Evolutionary conservation across 352 stramenopile genomes (phyloP).

Genomic region (Thraustotheca clavata): DNA sequence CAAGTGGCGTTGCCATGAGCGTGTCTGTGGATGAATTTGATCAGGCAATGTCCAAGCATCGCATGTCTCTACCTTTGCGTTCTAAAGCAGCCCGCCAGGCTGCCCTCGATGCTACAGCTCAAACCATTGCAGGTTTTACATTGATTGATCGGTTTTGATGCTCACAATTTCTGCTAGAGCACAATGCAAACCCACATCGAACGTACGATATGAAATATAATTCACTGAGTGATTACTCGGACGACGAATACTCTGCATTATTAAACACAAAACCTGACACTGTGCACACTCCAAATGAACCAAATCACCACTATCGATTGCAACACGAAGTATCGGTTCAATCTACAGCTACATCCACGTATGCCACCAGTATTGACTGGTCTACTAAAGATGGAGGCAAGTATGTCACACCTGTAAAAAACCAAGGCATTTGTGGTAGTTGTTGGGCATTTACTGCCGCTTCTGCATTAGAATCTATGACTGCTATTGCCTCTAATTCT

Average conservation of each 20-base stretch:
- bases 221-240: slow-evolving; percentile 14
- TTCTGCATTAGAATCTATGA: slow-evolving; percentile 59
- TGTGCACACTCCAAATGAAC: background rate
- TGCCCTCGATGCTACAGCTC: background rate
- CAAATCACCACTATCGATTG: background rate
- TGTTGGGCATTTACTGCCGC: slow-evolving; percentile 91
- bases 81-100: background rate
- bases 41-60: background rate
- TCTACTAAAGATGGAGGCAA: slow-evolving; percentile 55
- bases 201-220: slow-evolving; percentile 17
- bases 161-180: background rate
- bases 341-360: background rate
- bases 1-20: background rate
- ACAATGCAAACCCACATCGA: slow-evolving; percentile 14
- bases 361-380: slow-evolving; percentile 40
- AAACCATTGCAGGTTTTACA: slow-evolving; percentile 3
- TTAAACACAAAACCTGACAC: slow-evolving; percentile 2
- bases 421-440: slow-evolving; percentile 88
- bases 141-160: background rate
- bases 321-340: background rate
- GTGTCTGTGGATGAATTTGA: slow-evolving; percentile 16
- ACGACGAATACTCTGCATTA: slow-evolving; percentile 11
- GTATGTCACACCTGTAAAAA: slow-evolving; percentile 87
- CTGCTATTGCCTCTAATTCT: slow-evolving; percentile 69
- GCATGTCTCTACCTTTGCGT: background rate